A percentile compares a stretch with the other conserved stretches of the same genome.
These are phyloP conservation scores for Pichia pseudocactophila DNA, from an alignment of 805 yeast genomes.

Conservation along the genomic window DNA sequence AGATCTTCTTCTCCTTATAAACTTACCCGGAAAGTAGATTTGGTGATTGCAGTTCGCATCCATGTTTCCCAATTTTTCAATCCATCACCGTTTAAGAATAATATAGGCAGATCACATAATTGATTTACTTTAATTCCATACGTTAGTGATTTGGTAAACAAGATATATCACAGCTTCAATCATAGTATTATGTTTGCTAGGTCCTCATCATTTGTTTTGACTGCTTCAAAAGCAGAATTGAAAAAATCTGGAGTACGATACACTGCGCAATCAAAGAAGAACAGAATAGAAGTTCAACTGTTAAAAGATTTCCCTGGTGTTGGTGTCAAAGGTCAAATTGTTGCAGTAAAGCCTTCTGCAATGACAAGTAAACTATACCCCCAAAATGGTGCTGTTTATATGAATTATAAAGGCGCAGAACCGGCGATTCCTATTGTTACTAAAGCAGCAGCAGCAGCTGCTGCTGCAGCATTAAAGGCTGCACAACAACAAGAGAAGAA, in stretches of 20 bases:
- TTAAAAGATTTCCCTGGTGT: slow-evolving; percentile 53
- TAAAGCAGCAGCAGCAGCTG: slow-evolving; percentile 10
- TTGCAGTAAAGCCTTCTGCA: slow-evolving; percentile 64
- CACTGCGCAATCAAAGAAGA: slow-evolving; percentile 41
- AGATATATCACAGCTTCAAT: too few species aligned
- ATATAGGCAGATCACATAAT: too few species aligned
- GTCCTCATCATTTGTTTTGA: slow-evolving; percentile 9
- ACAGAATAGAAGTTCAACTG: slow-evolving; percentile 66
- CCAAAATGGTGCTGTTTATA: slow-evolving; percentile 65
- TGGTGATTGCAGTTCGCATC: too few species aligned
- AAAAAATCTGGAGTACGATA: slow-evolving; percentile 29
- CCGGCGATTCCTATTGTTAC: slow-evolving; percentile 28
- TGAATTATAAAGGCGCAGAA: slow-evolving; percentile 28
- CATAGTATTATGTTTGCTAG: slow-evolving; percentile 16
- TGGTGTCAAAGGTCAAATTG: slow-evolving; percentile 66
- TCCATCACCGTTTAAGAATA: too few species aligned
- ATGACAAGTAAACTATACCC: slow-evolving; percentile 77
- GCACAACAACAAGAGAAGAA: slow-evolving; percentile 5
- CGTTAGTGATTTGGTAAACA: too few species aligned
- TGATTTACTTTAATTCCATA: too few species aligned
- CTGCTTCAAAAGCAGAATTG: slow-evolving; percentile 13
- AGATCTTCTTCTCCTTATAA: too few species aligned
- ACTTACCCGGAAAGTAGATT: too few species aligned
- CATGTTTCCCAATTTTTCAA: too few species aligned
- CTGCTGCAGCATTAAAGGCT: slow-evolving; percentile 10